Evolutionary conservation across 345 rosid genomes (phyloP).

Genomic region (Ricinus communis): DNA sequence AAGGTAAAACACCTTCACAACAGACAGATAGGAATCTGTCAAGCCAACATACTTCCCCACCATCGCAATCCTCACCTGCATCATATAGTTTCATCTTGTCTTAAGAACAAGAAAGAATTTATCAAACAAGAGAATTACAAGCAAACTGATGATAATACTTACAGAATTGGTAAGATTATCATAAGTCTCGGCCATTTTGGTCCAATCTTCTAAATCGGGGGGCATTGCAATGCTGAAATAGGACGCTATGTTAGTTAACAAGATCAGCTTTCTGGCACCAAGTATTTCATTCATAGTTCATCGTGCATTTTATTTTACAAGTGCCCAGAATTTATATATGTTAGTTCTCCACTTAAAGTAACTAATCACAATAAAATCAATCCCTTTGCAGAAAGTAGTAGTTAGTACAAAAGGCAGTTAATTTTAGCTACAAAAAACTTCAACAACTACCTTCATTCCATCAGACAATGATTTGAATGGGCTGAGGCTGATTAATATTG

Average conservation of each 20-base stretch:
- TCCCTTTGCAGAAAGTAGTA: neutral
- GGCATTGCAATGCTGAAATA: slow-evolving; percentile 38
- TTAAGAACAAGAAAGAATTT: slow-evolving; percentile 24
- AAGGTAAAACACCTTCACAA: slow-evolving; percentile 27
- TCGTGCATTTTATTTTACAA: slow-evolving; percentile 5
- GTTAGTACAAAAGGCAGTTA: neutral
- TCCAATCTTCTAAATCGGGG: slow-evolving; percentile 37
- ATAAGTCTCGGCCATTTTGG: slow-evolving; percentile 37
- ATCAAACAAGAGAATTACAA: slow-evolving; percentile 18
- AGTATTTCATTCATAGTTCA: slow-evolving; percentile 4
- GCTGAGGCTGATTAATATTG: neutral
- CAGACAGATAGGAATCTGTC: slow-evolving; percentile 40
- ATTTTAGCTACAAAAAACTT: neutral
- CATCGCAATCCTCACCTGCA: slow-evolving; percentile 41
- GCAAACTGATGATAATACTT: slow-evolving; percentile 24
- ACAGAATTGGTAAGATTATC: slow-evolving; percentile 47
- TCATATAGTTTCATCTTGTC: slow-evolving; percentile 18
- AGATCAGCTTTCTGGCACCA: slow-evolving; percentile 10
- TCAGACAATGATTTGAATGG: neutral
- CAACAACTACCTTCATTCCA: slow-evolving; percentile 1
- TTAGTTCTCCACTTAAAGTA: too few species aligned
- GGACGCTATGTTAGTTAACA: slow-evolving; percentile 16
- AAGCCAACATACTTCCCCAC: slow-evolving; percentile 41
- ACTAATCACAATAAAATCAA: slow-evolving; percentile 3
- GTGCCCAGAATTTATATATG: too few species aligned